Percentiles rank a stretch among this genome's conserved stretches.
Conservation (phyloP, 2,329 filamentous ascomycete species). For the Nemania sp. region DNA sequence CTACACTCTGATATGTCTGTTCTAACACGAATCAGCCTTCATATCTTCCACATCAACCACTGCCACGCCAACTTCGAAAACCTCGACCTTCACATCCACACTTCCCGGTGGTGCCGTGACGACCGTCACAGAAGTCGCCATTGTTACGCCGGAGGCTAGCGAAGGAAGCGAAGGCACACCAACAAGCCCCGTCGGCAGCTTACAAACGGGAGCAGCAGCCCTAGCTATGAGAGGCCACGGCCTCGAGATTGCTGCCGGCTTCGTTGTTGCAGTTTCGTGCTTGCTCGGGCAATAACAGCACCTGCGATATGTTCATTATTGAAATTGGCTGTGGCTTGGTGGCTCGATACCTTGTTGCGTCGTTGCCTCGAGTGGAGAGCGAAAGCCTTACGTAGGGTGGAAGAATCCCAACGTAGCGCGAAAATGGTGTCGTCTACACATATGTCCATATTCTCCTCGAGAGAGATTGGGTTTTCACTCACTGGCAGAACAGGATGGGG, state of each 20-base stretch:
- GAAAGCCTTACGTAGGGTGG: not conserved
- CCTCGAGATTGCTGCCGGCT: conserved; percentile 32
- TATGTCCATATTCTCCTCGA: not conserved
- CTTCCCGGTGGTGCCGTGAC: conserved; percentile 37
- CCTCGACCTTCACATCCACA: conserved; percentile 37
- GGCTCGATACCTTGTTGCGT: no score
- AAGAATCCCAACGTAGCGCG: not conserved
- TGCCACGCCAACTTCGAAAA: conserved; percentile 27
- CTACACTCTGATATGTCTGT: not conserved
- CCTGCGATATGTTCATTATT: not conserved
- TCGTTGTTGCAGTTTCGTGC: conserved; percentile 32
- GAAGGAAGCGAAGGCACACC: conserved; percentile 25
- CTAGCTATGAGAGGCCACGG: conserved; percentile 19
- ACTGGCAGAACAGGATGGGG: no score
- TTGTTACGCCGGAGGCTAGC: conserved; percentile 31
- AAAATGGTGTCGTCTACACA: not conserved
- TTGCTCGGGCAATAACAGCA: conserved; percentile 20
- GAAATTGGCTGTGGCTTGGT: conserved; percentile 1
- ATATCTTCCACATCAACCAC: conserved; percentile 28
- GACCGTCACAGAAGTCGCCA: conserved; percentile 37
- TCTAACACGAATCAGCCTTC: conserved; percentile 23
- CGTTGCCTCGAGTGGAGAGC: not conserved
- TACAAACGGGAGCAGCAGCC: conserved; percentile 34
- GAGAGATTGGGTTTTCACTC: not conserved
- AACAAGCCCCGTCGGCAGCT: conserved; percentile 24